phyloP scores from a whole-genome alignment of 1,139 yeast species.

The Hemisphaericaspora xylanilytica region DNA sequence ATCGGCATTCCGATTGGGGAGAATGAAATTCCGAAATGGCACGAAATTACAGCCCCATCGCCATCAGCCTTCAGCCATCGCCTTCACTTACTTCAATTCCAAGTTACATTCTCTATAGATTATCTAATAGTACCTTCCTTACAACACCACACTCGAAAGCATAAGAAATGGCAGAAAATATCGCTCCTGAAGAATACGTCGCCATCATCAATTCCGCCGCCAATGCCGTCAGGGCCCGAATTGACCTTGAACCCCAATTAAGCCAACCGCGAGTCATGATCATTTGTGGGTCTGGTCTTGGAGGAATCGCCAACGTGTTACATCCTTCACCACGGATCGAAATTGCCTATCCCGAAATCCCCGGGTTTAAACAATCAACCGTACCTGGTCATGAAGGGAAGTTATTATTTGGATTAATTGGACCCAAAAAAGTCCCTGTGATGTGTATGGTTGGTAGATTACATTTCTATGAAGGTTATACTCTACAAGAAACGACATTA shows the following conservation, averaged over 20 bases:
- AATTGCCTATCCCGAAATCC: slow-evolving; percentile 66
- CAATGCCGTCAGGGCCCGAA: slow-evolving; percentile 8
- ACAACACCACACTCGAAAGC: not conserved
- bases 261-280: slow-evolving; percentile 62
- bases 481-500: slow-evolving; percentile 75
- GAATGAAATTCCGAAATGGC: too few species aligned
- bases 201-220: slow-evolving; percentile 13
- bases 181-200: slow-evolving; percentile 14
- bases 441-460: slow-evolving; percentile 92
- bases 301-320: slow-evolving; percentile 70
- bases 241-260: slow-evolving; percentile 13
- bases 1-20: not conserved
- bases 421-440: slow-evolving; percentile 68
- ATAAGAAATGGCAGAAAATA: slow-evolving; percentile 12
- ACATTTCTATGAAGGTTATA: slow-evolving; percentile 90
- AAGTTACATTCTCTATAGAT: too few species aligned
- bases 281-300: slow-evolving; percentile 93
- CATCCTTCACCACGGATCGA: slow-evolving; percentile 40
- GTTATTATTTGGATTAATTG: slow-evolving; percentile 75
- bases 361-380: slow-evolving; percentile 79
- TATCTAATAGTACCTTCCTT: not conserved
- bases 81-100: not conserved
- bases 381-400: slow-evolving; percentile 90
- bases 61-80: not conserved
- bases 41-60: not conserved